Evolutionary conservation across 2,329 filamentous ascomycete species (phyloP).

Genomic region (Phoma sp.): DNA sequence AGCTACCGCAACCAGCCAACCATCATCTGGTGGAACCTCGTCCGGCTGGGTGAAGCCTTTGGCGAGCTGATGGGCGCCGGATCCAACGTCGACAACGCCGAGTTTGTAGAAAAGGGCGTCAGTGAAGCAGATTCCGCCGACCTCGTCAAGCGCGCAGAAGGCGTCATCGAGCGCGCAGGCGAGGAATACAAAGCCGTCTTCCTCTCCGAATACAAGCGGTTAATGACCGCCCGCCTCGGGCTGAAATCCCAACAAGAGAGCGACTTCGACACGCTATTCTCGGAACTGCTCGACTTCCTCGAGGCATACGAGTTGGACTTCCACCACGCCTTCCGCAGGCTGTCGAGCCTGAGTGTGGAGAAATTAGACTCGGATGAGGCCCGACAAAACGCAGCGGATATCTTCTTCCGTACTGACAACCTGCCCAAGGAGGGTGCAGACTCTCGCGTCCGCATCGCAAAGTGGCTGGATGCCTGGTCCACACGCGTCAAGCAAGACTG

Average conservation of each 20-base stretch:
- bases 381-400: slow-evolving; percentile 68
- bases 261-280: slow-evolving; percentile 84
- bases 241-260: slow-evolving; percentile 71
- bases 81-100: slow-evolving; percentile 71
- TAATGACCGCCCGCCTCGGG: slow-evolving; percentile 83
- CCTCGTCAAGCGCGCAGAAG: slow-evolving; percentile 82
- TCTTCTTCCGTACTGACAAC: slow-evolving; percentile 81
- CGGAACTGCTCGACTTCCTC: slow-evolving; percentile 81
- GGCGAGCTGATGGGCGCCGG: slow-evolving; percentile 88
- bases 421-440: slow-evolving; percentile 64
- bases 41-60: slow-evolving; percentile 85
- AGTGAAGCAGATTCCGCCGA: slow-evolving; percentile 70
- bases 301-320: slow-evolving; percentile 88
- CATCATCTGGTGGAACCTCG: slow-evolving; percentile 98
- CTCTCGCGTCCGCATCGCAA: slow-evolving; percentile 71
- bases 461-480: slow-evolving; percentile 85
- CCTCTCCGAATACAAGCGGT: slow-evolving; percentile 82
- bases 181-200: slow-evolving; percentile 92
- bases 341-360: slow-evolving; percentile 69
- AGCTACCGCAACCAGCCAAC: slow-evolving; percentile 93
- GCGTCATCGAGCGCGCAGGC: slow-evolving; percentile 78
- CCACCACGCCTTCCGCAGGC: slow-evolving; percentile 87
- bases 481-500: slow-evolving; percentile 77
- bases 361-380: slow-evolving; percentile 71
- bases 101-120: slow-evolving; percentile 77